Base-by-base conservation (phyloP, 2,329 filamentous ascomycete species). In the Cladosporium sp. region DNA sequence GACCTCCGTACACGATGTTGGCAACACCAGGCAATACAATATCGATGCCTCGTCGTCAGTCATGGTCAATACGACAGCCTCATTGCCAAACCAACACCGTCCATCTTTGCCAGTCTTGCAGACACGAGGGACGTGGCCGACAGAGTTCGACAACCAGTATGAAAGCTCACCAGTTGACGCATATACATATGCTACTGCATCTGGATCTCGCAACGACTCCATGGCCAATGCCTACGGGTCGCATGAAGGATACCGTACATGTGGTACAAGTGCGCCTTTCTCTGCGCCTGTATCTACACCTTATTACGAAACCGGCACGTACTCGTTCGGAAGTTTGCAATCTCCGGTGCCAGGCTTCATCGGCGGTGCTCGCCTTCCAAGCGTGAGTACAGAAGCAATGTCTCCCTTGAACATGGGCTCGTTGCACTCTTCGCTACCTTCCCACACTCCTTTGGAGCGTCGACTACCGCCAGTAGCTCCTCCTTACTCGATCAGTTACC, bases 341-440 rank as follows among this genome's bases (percentile, higher is more conserved):
- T 61, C 63, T 30, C 64, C 63, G 42, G 49, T 62, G 15, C 63
- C 63, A 19, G 57, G 60, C 36, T 43, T 64, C 14, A 55, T 60
- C 38, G 52, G 63, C 19, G 61, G 43, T 37, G 55, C 45, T 45
- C 67, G 68, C 12, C 52, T 70, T 38, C 66, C 65, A 22, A 70
- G 61, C 55, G 68, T 65, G 17, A 65, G 67, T 9, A 58, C 59
- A 11, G 69, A 72, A 20, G 50, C 56, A 14, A 66, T 69, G 52
- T 69, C 69, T n/a, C 59, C 69, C 3, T 63, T 73, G 37, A 70
- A 69, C 60, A 72, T 73, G 69, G 65, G 61, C n/a, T 67, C 67
- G 5, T 60, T 73, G 36, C 68, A 72, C 39, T 68, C 66, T 15
- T 72, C 70, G 12, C 61, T 73, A 12, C 70, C 71, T 20, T 60